Conservation (phyloP, 768 basidiomycete genomes). For the Lactarius deliciosus region DNA sequence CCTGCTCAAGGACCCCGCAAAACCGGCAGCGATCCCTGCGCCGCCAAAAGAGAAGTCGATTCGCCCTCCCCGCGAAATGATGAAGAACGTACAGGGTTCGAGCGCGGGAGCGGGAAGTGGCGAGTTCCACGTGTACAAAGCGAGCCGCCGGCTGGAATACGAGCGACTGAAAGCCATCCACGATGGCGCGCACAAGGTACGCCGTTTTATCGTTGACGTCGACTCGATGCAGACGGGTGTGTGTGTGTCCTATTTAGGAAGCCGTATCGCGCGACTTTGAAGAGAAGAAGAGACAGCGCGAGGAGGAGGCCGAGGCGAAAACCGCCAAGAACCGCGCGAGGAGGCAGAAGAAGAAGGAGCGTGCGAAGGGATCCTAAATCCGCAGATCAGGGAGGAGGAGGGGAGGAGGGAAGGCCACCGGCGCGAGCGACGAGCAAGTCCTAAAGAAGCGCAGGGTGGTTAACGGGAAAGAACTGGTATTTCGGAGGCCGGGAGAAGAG, state of each 20-base stretch:
- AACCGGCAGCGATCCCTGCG: conserved; percentile 76
- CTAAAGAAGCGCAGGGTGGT: conserved; percentile 82
- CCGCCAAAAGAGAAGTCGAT: conserved; percentile 81
- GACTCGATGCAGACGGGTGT: background rate
- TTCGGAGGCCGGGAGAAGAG: conserved; percentile 53
- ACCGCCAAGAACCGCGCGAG: conserved; percentile 95
- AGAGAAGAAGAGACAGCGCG: conserved; percentile 65
- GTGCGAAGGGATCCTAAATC: conserved; percentile 46
- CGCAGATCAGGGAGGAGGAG: conserved; percentile 25
- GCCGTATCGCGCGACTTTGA: conserved; percentile 70
- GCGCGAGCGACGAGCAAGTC: conserved; percentile 41
- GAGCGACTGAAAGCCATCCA: conserved; percentile 91
- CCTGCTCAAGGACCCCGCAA: conserved; percentile 86
- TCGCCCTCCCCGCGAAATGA: conserved; percentile 87
- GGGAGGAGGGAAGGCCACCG: conserved; percentile 30
- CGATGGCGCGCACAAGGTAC: conserved; percentile 73
- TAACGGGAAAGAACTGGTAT: conserved; percentile 69
- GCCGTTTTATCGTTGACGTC: conserved; percentile 30
- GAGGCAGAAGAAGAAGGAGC: conserved; percentile 88
- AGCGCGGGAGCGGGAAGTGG: conserved; percentile 97
- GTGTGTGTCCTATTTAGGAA: conserved; percentile 50
- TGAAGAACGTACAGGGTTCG: conserved; percentile 99
- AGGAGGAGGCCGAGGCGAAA: conserved; percentile 75
- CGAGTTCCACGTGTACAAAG: conserved; percentile 99
- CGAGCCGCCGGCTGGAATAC: conserved; percentile 89